phyloP scores from a whole-genome alignment of 148 eudicot species.

The Vaccinium myrtillus region DNA sequence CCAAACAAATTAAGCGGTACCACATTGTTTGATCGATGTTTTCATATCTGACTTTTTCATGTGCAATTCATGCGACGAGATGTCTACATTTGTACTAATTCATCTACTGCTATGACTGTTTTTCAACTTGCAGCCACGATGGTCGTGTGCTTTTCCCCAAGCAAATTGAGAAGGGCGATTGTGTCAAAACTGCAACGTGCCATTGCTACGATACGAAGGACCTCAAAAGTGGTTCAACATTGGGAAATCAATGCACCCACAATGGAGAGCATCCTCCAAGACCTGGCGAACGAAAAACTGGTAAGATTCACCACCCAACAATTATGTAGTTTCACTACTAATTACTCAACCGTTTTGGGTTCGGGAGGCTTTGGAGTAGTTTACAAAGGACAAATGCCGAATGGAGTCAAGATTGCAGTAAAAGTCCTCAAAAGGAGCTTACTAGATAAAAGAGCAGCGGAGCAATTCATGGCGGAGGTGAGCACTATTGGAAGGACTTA shows the following conservation, averaged over 20 bases:
- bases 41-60: no score
- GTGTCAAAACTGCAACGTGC: background rate
- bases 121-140: no score
- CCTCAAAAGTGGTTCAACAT: background rate
- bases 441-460: constrained; percentile 11
- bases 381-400: constrained; percentile 30
- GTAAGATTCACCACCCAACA: constrained; percentile 5
- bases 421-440: constrained; percentile 22
- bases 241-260: constrained; percentile 8
- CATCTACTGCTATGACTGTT: no score
- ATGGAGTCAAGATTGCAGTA: constrained; percentile 22
- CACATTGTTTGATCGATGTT: no score
- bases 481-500: constrained; percentile 14
- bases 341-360: constrained; percentile 1
- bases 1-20: no score
- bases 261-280: constrained; percentile 16
- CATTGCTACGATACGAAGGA: background rate
- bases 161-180: background rate
- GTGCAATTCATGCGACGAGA: no score
- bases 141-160: background rate
- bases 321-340: background rate
- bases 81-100: no score
- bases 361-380: constrained; percentile 27
- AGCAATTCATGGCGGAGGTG: constrained; percentile 27
- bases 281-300: constrained; percentile 12